These are phyloP conservation scores for Nicotiana paniculata DNA, from an alignment of 257 asterid species.

Conservation along the genomic window DNA sequence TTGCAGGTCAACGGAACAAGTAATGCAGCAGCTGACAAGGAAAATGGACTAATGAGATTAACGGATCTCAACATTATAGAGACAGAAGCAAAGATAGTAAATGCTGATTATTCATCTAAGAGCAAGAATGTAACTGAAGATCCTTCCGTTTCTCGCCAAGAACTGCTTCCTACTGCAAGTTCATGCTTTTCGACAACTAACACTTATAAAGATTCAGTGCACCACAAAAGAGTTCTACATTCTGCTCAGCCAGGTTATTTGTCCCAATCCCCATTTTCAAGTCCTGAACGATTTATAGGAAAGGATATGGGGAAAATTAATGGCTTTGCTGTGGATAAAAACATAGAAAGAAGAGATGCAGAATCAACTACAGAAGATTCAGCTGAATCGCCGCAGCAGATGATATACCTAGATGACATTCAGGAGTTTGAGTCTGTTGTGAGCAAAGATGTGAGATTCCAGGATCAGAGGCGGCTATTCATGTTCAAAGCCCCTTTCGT, in stretches of 20 bases:
- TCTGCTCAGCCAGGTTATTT: background rate
- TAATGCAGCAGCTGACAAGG: background rate
- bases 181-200: background rate
- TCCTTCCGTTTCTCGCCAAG: background rate
- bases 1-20: background rate
- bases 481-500: slow-evolving; percentile 36
- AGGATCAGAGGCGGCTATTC: slow-evolving; percentile 71
- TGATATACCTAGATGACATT: slow-evolving; percentile 53
- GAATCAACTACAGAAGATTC: slow-evolving; percentile 38
- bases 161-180: slow-evolving; percentile 5
- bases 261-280: background rate
- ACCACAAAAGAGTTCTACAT: background rate
- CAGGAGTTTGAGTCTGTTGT: slow-evolving; percentile 48
- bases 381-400: slow-evolving; percentile 30
- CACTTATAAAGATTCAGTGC: background rate
- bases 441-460: slow-evolving; percentile 25
- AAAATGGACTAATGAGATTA: background rate
- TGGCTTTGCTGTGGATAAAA: background rate
- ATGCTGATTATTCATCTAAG: slow-evolving; percentile 14
- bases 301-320: background rate
- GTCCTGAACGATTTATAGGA: background rate
- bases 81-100: slow-evolving; percentile 12
- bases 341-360: background rate
- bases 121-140: slow-evolving; percentile 8
- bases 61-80: background rate